phyloP scores from a whole-genome alignment of 176 grass and related monocot species.

The Cymbopogon citratus region DNA sequence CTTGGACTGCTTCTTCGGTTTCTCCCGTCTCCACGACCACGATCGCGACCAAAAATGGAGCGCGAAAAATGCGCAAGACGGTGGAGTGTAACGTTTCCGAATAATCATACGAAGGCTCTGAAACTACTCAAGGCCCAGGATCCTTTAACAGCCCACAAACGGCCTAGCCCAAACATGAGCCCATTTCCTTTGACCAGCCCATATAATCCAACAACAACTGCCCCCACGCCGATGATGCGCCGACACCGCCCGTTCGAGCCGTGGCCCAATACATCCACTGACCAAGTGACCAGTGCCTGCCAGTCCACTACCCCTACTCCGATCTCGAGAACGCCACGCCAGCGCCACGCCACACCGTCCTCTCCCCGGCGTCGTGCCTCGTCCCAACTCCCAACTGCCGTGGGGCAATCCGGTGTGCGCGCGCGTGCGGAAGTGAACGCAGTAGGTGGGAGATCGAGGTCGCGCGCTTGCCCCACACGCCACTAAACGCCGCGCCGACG shows the following conservation, averaged over 20 bases:
- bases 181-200: background rate
- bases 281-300: no score
- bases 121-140: no score
- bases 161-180: no score
- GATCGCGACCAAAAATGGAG: background rate
- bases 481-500: slow-evolving; percentile 30
- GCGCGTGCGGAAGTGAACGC: background rate
- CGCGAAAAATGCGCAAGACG: background rate
- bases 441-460: slow-evolving; percentile 43
- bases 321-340: background rate
- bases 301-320: background rate
- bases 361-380: no score
- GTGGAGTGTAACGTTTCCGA: background rate
- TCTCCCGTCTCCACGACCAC: no score
- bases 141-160: background rate
- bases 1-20: background rate
- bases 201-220: no score
- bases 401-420: background rate
- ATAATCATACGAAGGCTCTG: no score
- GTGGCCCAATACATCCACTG: background rate
- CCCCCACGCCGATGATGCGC: no score
- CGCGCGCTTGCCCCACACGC: slow-evolving; percentile 13
- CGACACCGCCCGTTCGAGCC: no score
- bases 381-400: background rate
- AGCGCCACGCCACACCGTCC: background rate